phyloP scores from a whole-genome alignment of 306 rosid species.

The Vigna unguiculata region DNA sequence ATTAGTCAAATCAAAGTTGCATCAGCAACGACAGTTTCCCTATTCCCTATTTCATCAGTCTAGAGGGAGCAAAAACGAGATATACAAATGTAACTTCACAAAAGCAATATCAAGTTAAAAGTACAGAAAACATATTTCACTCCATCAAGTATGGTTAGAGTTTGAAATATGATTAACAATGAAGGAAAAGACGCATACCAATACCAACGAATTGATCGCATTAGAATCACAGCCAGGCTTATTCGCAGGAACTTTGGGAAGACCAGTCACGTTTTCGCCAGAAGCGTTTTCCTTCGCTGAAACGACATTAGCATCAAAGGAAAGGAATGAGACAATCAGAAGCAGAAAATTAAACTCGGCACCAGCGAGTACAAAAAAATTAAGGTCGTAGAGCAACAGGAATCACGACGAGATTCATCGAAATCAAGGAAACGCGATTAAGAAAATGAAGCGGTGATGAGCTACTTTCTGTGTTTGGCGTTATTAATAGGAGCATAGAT shows the following conservation, averaged over 20 bases:
- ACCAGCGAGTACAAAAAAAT: background rate
- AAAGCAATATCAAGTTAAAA: conserved; percentile 5
- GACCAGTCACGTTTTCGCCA: conserved; percentile 62
- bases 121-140: background rate
- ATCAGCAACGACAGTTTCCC: background rate
- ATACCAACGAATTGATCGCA: conserved; percentile 67
- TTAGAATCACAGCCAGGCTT: conserved; percentile 71
- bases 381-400: background rate
- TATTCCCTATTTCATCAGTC: background rate
- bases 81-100: background rate
- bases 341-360: background rate
- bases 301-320: conserved; percentile 9
- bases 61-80: background rate
- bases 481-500: background rate
- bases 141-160: background rate
- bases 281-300: conserved; percentile 73
- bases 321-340: conserved; percentile 10
- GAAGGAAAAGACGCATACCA: conserved; percentile 53
- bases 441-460: background rate
- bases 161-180: background rate
- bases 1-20: background rate
- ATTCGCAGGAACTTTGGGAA: conserved; percentile 75
- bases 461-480: background rate
- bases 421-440: background rate
- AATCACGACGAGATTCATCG: conserved; percentile 17